Evolutionary conservation across 2,329 filamentous ascomycete genomes (phyloP).

Genomic region (Fusarium ambrosium): DNA sequence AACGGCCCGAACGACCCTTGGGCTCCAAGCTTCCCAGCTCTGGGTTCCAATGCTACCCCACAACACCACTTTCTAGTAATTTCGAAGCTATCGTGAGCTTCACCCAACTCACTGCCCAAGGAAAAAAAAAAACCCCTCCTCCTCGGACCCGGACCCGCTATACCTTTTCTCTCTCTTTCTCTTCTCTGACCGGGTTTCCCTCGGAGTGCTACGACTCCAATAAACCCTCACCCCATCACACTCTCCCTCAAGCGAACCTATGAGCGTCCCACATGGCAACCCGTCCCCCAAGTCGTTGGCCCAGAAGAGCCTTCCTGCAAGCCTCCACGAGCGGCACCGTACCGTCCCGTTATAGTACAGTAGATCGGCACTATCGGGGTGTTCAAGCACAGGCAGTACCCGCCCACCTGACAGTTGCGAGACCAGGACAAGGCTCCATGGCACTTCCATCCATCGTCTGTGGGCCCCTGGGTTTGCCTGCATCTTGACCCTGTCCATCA

Average conservation of each 20-base stretch:
- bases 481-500: slow-evolving; percentile 15
- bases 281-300: not conserved
- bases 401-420: slow-evolving; percentile 6
- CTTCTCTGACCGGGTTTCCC: slow-evolving; percentile 12
- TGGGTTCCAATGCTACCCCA: slow-evolving; percentile 38
- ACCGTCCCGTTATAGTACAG: slow-evolving; percentile 2
- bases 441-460: slow-evolving; percentile 1
- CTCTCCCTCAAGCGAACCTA: slow-evolving; percentile 42
- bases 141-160: not conserved
- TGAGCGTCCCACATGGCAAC: slow-evolving; percentile 16
- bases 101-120: slow-evolving; percentile 22
- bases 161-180: not conserved
- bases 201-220: slow-evolving; percentile 1
- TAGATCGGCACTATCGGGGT: slow-evolving; percentile 31
- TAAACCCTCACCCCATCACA: slow-evolving; percentile 19
- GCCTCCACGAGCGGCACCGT: slow-evolving; percentile 11
- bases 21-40: slow-evolving; percentile 23
- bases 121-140: not conserved
- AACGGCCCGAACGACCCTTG: slow-evolving; percentile 6
- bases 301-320: slow-evolving; percentile 11
- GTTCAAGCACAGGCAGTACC: slow-evolving; percentile 33
- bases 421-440: slow-evolving; percentile 17
- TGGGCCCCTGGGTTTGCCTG: slow-evolving; percentile 10
- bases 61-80: slow-evolving; percentile 42
- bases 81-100: slow-evolving; percentile 45